A percentile compares a stretch with the other conserved stretches of the same genome.
These are phyloP conservation scores for Circinella minor DNA, from an alignment of 371 early-diverging fungal species.

Conservation along the genomic window DNA sequence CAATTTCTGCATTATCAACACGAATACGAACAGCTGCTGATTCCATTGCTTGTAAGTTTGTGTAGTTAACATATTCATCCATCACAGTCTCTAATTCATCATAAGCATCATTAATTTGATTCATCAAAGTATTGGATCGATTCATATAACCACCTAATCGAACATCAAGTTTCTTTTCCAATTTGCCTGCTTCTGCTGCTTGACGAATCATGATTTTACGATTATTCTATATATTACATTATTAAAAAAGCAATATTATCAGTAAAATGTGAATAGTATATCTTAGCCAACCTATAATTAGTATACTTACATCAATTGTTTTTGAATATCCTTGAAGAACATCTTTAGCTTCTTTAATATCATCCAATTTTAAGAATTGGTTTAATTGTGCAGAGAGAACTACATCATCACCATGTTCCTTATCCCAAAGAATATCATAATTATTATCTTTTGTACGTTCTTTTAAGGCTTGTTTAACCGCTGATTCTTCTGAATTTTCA, in stretches of 20 bases:
- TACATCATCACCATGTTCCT: constrained; percentile 43
- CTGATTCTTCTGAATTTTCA: constrained; percentile 30
- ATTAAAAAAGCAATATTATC: background rate
- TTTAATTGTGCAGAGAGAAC: constrained; percentile 48
- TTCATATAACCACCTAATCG: constrained; percentile 82
- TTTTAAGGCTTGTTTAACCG: constrained; percentile 22
- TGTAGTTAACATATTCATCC: constrained; percentile 72
- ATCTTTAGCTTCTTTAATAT: constrained; percentile 44
- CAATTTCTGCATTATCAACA: constrained; percentile 67
- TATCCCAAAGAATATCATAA: constrained; percentile 36
- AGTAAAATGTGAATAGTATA: background rate
- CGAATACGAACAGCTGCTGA: constrained; percentile 71
- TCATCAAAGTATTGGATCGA: constrained; percentile 64
- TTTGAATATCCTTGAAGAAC: constrained; percentile 50
- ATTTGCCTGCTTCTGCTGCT: constrained; percentile 76
- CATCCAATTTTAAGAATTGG: constrained; percentile 42
- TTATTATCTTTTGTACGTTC: background rate
- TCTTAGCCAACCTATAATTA: background rate
- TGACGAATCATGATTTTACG: constrained; percentile 81
- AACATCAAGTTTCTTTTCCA: constrained; percentile 85
- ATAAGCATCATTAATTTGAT: constrained; percentile 63
- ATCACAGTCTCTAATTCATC: constrained; percentile 69
- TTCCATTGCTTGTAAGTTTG: constrained; percentile 57
- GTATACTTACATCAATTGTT: constrained; percentile 42
- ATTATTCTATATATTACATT: constrained; percentile 42